Evolutionary conservation across 805 yeast species (phyloP), one percentile per base, ranked within the genome.

Genomic region (Pichia manshurica): DNA sequence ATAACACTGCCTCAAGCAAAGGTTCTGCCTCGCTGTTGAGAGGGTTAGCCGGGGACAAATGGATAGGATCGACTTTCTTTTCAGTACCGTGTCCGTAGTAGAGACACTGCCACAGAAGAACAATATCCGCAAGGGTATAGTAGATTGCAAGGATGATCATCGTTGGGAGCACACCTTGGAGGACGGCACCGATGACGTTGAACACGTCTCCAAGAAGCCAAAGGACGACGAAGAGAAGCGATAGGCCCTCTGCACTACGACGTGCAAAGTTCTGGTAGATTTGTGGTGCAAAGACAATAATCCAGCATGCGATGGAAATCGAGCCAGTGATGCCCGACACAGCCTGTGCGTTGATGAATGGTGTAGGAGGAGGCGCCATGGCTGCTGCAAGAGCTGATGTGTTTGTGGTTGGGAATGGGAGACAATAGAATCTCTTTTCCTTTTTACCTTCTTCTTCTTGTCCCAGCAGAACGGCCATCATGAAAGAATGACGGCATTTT

Each of bases 131-230:
- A 20, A 84, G 64, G 0, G 98, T 90, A 64, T 93, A 93, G 67
- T 93, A 93, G 0, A 91, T 77, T 1, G 98, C 98, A 48, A 93
- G 74, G 5, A 90, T 78, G 50, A 85, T 82, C 97, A 93, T 93
- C 0, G 99, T 93, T 21, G 96, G 96, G 53, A 93, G 71, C 1
- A 91, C 89, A 12, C 89, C 87, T 66, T 93, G 98, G 55, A 90
- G 64, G 4, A 90, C 72, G 1, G 96, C 90, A 8, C 99, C 99
- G 22, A 91, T 64, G 13, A 91, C 91, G 60, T 93, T 93, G 69
- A 93, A 91, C 0, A 91, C 79, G 66, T 93, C 99, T 41, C 98
- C 99, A 1, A 84, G 79, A 22, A 93, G 72, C 99, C 99, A 93
- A 22, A 93, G 72, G 7, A 88, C 76, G 19, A 93, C 87, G 65